A percentile compares a stretch with the other conserved stretches of the same genome.
phyloP scores from a whole-genome alignment of 78 protist species.

The Tieghemostelium lacteum region DNA sequence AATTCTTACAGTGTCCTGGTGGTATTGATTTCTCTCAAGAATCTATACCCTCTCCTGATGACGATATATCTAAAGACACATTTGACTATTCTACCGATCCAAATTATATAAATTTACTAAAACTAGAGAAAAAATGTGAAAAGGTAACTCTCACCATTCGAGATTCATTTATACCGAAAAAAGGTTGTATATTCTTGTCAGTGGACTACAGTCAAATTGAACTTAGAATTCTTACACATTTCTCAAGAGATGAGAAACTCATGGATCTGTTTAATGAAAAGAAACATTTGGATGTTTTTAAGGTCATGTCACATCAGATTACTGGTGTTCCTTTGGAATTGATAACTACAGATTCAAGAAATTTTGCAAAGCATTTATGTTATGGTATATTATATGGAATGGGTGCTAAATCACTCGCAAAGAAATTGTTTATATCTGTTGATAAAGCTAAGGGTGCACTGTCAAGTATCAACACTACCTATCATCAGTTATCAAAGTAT shows the following conservation, averaged over 20 bases:
- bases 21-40: constrained; percentile 31
- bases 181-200: constrained; percentile 42
- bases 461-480: constrained; percentile 27
- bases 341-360: constrained; percentile 31
- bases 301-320: not conserved
- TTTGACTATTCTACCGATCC: constrained; percentile 7
- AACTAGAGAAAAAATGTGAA: constrained; percentile 5
- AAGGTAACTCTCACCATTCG: not conserved
- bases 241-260: constrained; percentile 46
- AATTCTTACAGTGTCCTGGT: constrained; percentile 7
- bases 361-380: constrained; percentile 60
- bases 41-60: not conserved
- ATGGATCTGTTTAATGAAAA: constrained; percentile 43
- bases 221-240: constrained; percentile 64
- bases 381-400: constrained; percentile 84
- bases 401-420: constrained; percentile 48
- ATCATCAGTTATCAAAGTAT: constrained; percentile 4
- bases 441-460: constrained; percentile 17
- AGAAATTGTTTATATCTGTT: constrained; percentile 2
- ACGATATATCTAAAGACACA: not conserved
- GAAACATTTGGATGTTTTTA: constrained; percentile 39
- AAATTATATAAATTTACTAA: constrained; percentile 18
- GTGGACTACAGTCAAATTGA: constrained; percentile 68
- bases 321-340: not conserved
- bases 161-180: constrained; percentile 39